Conservation (phyloP, 345 rosid species). For the Zanthoxylum bungeanum region DNA sequence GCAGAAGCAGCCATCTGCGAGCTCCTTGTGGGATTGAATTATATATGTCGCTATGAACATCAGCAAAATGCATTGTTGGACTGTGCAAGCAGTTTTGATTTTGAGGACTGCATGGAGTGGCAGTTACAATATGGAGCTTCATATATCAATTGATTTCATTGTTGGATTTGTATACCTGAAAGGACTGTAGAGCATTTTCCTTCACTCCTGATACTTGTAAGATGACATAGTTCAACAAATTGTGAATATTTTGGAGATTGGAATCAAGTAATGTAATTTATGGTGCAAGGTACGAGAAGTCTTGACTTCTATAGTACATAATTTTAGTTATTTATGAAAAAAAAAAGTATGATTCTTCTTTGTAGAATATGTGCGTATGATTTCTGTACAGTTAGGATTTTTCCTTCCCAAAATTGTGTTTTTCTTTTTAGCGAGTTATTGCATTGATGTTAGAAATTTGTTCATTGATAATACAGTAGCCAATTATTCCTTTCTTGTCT, state of each 20-base stretch:
- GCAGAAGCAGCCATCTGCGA: slow-evolving; percentile 73
- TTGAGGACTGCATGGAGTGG: slow-evolving; percentile 91
- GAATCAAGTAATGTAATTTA: slow-evolving; percentile 27
- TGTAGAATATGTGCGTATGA: slow-evolving; percentile 10
- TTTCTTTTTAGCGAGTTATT: too few species aligned
- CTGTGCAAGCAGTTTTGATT: slow-evolving; percentile 95
- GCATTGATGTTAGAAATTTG: neutral
- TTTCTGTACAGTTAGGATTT: slow-evolving; percentile 6
- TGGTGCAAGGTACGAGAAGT: slow-evolving; percentile 22
- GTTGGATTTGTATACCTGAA: slow-evolving; percentile 14
- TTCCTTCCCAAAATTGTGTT: neutral
- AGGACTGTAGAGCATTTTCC: slow-evolving; percentile 23
- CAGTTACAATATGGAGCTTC: slow-evolving; percentile 58
- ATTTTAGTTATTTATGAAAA: slow-evolving; percentile 17
- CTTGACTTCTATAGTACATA: slow-evolving; percentile 27
- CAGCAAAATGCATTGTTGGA: slow-evolving; percentile 87
- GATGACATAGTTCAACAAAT: slow-evolving; percentile 24
- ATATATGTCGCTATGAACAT: slow-evolving; percentile 86
- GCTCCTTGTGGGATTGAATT: slow-evolving; percentile 90
- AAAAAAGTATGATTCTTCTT: slow-evolving; percentile 2
- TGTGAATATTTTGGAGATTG: slow-evolving; percentile 25
- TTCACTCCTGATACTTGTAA: slow-evolving; percentile 19
- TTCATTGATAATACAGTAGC: neutral
- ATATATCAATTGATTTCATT: slow-evolving; percentile 29
- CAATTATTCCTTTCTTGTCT: neutral